Base-by-base conservation (phyloP, 2,329 filamentous ascomycete genomes). In the Botryosphaeria dothidea region DNA sequence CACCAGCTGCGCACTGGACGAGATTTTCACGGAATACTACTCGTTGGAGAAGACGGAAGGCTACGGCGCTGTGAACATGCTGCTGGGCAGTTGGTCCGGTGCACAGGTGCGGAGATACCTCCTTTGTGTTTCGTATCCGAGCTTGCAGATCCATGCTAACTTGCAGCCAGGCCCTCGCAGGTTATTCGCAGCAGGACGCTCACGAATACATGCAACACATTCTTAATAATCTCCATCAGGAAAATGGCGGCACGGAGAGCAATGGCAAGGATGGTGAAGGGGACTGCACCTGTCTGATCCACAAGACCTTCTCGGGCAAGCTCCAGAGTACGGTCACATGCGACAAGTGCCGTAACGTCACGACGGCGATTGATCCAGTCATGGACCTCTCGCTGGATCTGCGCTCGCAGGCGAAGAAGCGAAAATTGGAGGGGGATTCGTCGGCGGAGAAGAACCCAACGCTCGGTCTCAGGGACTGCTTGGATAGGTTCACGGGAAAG, bases 131-230 rank as follows among this genome's bases (percentile, higher is more conserved):
- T 31, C 23, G 15, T 38, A 29, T n/a, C 21, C 34, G 21, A 1
- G 48, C 17, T 15, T 31, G 7, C 15, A 17, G 38, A 8, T 25
- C 25, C 2, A 23, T 51, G 34, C 61, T 63, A 4, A 63, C 27
- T 9, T 9, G 21, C 3, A 17, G 5, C 7, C 48, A 77, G 76
- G 75, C 78, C 19, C 73, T 84, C 23, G 92, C 94, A 1, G 95
- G 93, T 11, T 96, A 96, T 71, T 92, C 93, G 72, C 94, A 98
- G 78, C 94, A 98, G 80, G 94, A 98, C 74, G 94, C 94, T 0
- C 94, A 98, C 74, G 94, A 98, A 76, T 98, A 96, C 79, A 96
- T 97, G 77, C 93, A 97, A 75, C 97, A 96, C 73, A 86, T 98
- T 36, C 90, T 96, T 38, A 94, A 97, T 79, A 92, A 95, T 71